These are phyloP conservation scores for Quambalaria eucalypti DNA, from an alignment of 1,284 basidiomycete genomes.

Conservation along the genomic window DNA sequence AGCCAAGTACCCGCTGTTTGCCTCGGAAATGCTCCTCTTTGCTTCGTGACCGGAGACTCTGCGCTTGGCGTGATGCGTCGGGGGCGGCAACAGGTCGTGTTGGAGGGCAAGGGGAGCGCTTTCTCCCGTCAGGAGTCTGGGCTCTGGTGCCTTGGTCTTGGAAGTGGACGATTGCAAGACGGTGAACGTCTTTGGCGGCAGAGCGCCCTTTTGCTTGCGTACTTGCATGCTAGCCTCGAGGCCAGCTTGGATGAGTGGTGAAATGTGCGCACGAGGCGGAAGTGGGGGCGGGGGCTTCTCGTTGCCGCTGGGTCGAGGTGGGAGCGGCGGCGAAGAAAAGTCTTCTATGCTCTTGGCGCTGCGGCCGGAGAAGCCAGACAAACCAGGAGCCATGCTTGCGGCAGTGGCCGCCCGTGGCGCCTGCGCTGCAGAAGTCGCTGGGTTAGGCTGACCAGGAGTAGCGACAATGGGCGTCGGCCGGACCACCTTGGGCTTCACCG, in stretches of 20 bases:
- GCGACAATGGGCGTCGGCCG: conserved; percentile 33
- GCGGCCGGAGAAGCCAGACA: not conserved
- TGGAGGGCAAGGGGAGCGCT: not conserved
- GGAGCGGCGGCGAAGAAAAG: conserved; percentile 16
- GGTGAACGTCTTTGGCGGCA: conserved; percentile 45
- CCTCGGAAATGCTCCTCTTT: conserved; percentile 1
- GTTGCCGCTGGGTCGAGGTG: conserved; percentile 15
- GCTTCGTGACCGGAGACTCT: conserved; percentile 14
- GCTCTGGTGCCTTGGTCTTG: conserved; percentile 12
- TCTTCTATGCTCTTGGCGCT: not conserved
- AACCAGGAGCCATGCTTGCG: not conserved
- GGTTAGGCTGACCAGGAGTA: not conserved
- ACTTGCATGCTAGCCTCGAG: conserved; percentile 41
- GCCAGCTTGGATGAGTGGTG: conserved; percentile 44
- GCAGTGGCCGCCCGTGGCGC: not conserved
- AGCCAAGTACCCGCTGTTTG: conserved; percentile 1
- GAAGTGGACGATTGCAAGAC: conserved; percentile 34
- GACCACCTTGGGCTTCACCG: conserved; percentile 34
- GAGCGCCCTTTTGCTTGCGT: conserved; percentile 30
- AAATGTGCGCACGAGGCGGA: conserved; percentile 33
- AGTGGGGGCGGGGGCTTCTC: conserved; percentile 29
- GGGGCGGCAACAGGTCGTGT: conserved; percentile 12
- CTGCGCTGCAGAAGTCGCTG: not conserved
- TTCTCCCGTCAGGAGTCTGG: conserved; percentile 4
- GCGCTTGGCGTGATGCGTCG: conserved; percentile 19